Evolutionary conservation across 768 basidiomycete genomes (phyloP).

Genomic region (Lactarius akahatsu): DNA sequence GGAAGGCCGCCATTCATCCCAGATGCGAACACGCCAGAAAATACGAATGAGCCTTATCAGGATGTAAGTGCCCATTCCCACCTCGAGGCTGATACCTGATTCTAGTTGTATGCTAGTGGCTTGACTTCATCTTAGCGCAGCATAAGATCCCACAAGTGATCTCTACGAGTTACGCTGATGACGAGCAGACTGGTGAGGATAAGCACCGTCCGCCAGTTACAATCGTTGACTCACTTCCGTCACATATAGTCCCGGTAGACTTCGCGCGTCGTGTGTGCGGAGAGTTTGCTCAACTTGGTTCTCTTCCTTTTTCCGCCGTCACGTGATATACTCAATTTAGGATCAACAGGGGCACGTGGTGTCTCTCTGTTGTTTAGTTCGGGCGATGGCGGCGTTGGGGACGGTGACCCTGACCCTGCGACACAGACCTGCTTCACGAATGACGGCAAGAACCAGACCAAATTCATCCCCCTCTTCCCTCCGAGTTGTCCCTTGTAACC

Average conservation of each 20-base stretch:
- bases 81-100: background rate
- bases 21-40: conserved; percentile 40
- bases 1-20: conserved; percentile 60
- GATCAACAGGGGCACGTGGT: conserved; percentile 55
- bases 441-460: conserved; percentile 52
- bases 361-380: conserved; percentile 66
- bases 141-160: conserved; percentile 54
- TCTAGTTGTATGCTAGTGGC: conserved; percentile 47
- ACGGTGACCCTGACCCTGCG: conserved; percentile 52
- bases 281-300: conserved; percentile 63
- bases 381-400: conserved; percentile 73
- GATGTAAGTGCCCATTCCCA: conserved; percentile 36
- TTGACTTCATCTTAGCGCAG: conserved; percentile 54
- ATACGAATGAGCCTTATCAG: conserved; percentile 52
- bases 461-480: conserved; percentile 58
- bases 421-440: conserved; percentile 58
- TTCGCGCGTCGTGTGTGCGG: conserved; percentile 60
- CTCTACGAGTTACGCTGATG: conserved; percentile 71
- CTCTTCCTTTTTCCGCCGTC: conserved; percentile 10
- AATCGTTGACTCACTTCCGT: conserved; percentile 35
- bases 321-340: background rate
- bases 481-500: conserved; percentile 45
- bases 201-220: conserved; percentile 32
- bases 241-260: conserved; percentile 48
- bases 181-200: conserved; percentile 60